Evolutionary conservation across 2,329 filamentous ascomycete species (phyloP).

Genomic region (Cladosporium sp.): DNA sequence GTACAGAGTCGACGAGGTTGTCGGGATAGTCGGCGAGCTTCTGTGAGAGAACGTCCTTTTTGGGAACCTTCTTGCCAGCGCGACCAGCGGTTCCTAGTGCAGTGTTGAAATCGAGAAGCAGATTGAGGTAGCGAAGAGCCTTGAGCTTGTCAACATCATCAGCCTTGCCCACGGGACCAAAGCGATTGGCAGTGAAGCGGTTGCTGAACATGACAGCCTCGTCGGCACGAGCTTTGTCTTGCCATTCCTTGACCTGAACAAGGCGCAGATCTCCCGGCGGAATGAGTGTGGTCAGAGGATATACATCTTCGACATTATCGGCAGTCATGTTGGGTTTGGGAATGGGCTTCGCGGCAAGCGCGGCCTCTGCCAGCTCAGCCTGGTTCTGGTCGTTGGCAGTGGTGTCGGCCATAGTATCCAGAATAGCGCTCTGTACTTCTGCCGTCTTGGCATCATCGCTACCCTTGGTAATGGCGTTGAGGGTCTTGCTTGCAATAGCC

Average conservation of each 20-base stretch:
- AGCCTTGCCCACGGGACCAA: conserved; percentile 54
- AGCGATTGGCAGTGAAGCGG: conserved; percentile 61
- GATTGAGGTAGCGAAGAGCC: conserved; percentile 45
- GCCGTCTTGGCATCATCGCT: conserved; percentile 45
- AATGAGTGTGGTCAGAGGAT: conserved; percentile 63
- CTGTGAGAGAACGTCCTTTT: conserved; percentile 58
- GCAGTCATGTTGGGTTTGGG: conserved; percentile 67
- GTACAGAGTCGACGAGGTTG: conserved; percentile 61
- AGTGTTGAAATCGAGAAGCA: conserved; percentile 46
- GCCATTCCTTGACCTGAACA: conserved; percentile 70
- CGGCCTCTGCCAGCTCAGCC: conserved; percentile 60
- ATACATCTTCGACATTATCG: conserved; percentile 66
- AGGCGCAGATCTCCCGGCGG: conserved; percentile 63
- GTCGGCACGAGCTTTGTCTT: conserved; percentile 58
- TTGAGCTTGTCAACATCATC: conserved; percentile 47
- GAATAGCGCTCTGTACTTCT: conserved; percentile 55
- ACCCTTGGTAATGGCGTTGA: conserved; percentile 61
- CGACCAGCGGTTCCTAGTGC: conserved; percentile 32
- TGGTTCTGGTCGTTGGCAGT: conserved; percentile 64
- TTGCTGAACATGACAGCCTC: conserved; percentile 56
- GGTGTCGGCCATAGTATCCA: conserved; percentile 59
- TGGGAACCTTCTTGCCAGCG: conserved; percentile 50
- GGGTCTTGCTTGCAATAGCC: conserved; percentile 62
- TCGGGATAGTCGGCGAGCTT: conserved; percentile 54
- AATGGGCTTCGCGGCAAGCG: conserved; percentile 67